phyloP scores from a whole-genome alignment of 1,284 basidiomycete genomes.

The Ganoderma multipileum region DNA sequence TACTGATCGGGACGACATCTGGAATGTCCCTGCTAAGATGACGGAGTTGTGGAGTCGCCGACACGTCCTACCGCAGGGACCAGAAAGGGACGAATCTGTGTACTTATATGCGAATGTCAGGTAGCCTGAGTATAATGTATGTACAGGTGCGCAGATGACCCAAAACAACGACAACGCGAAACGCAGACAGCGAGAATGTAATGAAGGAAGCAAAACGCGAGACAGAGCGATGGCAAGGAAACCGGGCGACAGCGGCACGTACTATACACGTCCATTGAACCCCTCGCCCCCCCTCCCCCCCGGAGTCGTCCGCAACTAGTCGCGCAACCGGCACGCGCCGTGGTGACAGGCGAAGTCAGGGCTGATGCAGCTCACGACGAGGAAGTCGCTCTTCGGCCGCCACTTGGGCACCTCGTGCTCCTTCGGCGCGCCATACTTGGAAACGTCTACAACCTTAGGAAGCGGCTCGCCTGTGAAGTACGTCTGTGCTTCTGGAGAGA shows the following conservation, averaged over 20 bases:
- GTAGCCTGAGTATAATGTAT: no score
- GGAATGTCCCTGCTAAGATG: not conserved
- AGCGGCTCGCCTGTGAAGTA: not conserved
- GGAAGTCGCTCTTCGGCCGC: slow-evolving; percentile 7
- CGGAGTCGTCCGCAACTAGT: not conserved
- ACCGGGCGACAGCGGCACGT: not conserved
- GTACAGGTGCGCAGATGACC: not conserved
- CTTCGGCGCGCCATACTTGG: slow-evolving; percentile 7
- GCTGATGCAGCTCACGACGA: slow-evolving; percentile 9
- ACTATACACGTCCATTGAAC: not conserved
- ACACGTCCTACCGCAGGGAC: not conserved
- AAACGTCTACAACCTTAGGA: not conserved
- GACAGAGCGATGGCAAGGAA: not conserved
- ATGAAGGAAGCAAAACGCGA: not conserved
- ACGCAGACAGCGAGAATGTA: not conserved
- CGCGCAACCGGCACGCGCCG: slow-evolving; percentile 6
- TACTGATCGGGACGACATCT: no score
- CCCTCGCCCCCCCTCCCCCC: not conserved
- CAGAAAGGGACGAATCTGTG: not conserved
- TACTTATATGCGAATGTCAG: not conserved
- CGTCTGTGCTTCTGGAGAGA: not conserved
- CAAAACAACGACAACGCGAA: not conserved
- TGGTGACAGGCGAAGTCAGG: slow-evolving; percentile 5
- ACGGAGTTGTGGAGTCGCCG: not conserved
- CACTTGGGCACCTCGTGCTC: slow-evolving; percentile 10